Conservation (phyloP, 345 rosid species). For the Excoecaria cochinchinensis region DNA sequence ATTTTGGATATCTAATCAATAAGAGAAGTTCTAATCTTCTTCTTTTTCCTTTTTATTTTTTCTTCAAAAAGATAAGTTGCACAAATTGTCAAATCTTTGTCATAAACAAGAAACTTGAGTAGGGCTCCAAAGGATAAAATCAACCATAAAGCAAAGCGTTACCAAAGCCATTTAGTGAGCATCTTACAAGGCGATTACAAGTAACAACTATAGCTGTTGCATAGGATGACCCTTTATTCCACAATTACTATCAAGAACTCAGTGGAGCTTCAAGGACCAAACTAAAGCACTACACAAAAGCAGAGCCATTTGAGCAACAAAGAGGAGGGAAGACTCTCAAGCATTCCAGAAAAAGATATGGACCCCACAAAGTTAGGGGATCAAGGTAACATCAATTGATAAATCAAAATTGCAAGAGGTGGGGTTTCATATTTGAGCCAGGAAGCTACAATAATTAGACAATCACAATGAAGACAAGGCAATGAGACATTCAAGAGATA, state of each 20-base stretch:
- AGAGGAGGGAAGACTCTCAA: background rate
- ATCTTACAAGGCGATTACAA: conserved; percentile 3
- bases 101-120: background rate
- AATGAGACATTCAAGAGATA: conserved; percentile 22
- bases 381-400: background rate
- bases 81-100: background rate
- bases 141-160: conserved; percentile 17
- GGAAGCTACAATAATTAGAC: conserved; percentile 17
- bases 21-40: background rate
- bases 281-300: conserved; percentile 18
- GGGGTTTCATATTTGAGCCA: conserved; percentile 13
- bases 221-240: conserved; percentile 4
- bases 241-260: conserved; percentile 7
- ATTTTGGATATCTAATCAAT: background rate
- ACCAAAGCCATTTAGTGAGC: conserved; percentile 10
- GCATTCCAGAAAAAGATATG: background rate
- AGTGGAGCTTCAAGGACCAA: conserved; percentile 23
- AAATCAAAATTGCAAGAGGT: background rate
- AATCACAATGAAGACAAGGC: conserved; percentile 20
- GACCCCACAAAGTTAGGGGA: background rate
- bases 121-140: conserved; percentile 3
- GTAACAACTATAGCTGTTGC: background rate
- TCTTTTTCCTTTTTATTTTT: background rate
- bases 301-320: background rate
- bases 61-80: background rate